phyloP scores from a whole-genome alignment of 495 filamentous ascomycete species.

The Bombardia bombarda region DNA sequence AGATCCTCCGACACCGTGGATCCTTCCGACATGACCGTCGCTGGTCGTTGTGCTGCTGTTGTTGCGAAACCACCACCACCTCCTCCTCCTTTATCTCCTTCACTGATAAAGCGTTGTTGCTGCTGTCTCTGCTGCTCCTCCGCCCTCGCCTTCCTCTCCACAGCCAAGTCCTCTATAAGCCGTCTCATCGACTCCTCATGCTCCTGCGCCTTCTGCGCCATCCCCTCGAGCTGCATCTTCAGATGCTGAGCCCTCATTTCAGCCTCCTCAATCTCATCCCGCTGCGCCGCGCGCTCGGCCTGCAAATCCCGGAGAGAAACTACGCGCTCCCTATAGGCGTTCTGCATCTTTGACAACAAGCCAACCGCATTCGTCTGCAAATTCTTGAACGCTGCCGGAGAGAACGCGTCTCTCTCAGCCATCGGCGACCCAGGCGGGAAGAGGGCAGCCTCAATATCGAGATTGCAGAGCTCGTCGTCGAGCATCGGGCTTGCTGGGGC shows the following conservation, averaged over 20 bases:
- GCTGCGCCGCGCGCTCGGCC: conserved; percentile 55
- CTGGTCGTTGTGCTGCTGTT: neutral
- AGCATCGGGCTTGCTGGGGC: conserved; percentile 14
- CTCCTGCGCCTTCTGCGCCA: conserved; percentile 58
- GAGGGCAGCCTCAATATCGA: conserved; percentile 57
- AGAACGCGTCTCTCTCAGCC: conserved; percentile 41
- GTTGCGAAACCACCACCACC: no score
- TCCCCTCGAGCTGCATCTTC: conserved; percentile 67
- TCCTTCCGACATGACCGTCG: conserved; percentile 10
- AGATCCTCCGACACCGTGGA: conserved; percentile 42
- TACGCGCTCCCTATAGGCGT: conserved; percentile 59
- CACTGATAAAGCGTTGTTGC: no score
- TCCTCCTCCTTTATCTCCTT: no score
- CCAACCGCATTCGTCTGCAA: conserved; percentile 59
- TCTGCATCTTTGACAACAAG: conserved; percentile 58
- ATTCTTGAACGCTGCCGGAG: conserved; percentile 60
- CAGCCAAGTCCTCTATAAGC: conserved; percentile 54
- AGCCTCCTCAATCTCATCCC: conserved; percentile 70
- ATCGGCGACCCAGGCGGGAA: conserved; percentile 40
- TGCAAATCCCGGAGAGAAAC: conserved; percentile 49
- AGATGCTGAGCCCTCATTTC: conserved; percentile 56
- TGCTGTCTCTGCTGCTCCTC: conserved; percentile 34
- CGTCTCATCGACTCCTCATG: conserved; percentile 57
- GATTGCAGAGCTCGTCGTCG: conserved; percentile 55
- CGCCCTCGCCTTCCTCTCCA: conserved; percentile 47